phyloP scores from a whole-genome alignment of 257 asterid genomes.

The Datura wrightii region DNA sequence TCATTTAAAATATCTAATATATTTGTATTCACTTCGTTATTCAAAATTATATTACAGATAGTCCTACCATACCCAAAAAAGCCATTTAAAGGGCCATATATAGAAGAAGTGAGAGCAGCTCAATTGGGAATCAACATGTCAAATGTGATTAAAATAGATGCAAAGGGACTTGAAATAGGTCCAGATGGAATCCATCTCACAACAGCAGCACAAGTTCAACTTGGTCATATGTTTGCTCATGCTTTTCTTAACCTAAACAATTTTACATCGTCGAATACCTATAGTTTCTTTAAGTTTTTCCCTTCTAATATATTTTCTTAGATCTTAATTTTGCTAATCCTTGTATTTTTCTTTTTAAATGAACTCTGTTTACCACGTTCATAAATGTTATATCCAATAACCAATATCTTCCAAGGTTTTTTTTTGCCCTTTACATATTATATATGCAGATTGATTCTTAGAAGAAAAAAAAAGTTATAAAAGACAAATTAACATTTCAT shows the following conservation, averaged over 20 bases:
- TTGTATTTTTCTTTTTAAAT: not conserved
- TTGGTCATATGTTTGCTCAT: conserved; percentile 62
- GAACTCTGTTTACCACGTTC: not conserved
- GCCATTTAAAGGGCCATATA: conserved; percentile 45
- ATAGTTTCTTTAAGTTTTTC: conserved; percentile 7
- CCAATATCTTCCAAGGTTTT: not conserved
- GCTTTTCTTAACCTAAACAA: conserved; percentile 36
- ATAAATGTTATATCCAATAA: not conserved
- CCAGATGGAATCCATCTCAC: conserved; percentile 62
- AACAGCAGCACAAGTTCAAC: conserved; percentile 56
- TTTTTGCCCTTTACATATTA: not conserved
- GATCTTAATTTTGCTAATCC: not conserved
- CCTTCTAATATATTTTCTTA: conserved; percentile 18
- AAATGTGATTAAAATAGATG: conserved; percentile 64
- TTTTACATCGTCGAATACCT: not conserved
- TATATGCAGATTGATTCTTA: not conserved
- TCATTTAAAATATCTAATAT: not conserved
- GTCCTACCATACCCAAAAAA: conserved; percentile 13
- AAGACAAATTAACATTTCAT: not conserved
- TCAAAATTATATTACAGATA: not conserved
- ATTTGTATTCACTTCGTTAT: not conserved
- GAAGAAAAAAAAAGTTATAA: not conserved
- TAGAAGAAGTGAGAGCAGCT: conserved; percentile 58
- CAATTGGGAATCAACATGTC: conserved; percentile 55
- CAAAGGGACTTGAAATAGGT: conserved; percentile 53